phyloP scores from a whole-genome alignment of 257 asterid genomes.

The Anisodus acutangulus region DNA sequence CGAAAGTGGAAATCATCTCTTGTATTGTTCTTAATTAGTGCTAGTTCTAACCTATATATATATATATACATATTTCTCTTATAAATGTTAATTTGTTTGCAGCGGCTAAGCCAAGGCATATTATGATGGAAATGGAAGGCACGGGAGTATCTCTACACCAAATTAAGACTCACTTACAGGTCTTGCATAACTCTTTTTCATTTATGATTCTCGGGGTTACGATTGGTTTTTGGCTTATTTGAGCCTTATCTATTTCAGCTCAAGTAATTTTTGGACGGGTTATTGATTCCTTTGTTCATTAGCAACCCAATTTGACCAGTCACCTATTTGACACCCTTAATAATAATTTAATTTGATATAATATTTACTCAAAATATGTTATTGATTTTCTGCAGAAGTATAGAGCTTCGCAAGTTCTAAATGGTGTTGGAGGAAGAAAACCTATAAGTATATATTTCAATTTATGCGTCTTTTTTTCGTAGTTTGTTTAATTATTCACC shows the following conservation, averaged over 20 bases:
- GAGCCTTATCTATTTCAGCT: background rate
- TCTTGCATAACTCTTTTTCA: background rate
- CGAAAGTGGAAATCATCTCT: too few species aligned
- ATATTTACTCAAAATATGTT: background rate
- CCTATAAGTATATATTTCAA: background rate
- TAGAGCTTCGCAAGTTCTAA: background rate
- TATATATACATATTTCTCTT: background rate
- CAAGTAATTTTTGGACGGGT: too few species aligned
- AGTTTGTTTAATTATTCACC: background rate
- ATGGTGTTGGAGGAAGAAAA: background rate
- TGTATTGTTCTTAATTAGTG: background rate
- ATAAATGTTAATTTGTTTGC: background rate
- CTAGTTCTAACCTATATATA: background rate
- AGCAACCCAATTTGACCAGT: too few species aligned
- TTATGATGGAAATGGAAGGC: background rate
- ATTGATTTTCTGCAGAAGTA: background rate
- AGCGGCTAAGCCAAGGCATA: background rate
- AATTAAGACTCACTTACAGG: background rate
- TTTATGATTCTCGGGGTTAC: background rate
- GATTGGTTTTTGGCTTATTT: too few species aligned
- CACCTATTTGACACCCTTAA: background rate
- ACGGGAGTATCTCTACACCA: background rate
- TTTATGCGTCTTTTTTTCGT: background rate
- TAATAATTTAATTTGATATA: background rate
- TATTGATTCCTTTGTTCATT: too few species aligned